Evolutionary conservation across 2,329 filamentous ascomycete genomes (phyloP).

Genomic region (Rhynchosporium graminicola): DNA sequence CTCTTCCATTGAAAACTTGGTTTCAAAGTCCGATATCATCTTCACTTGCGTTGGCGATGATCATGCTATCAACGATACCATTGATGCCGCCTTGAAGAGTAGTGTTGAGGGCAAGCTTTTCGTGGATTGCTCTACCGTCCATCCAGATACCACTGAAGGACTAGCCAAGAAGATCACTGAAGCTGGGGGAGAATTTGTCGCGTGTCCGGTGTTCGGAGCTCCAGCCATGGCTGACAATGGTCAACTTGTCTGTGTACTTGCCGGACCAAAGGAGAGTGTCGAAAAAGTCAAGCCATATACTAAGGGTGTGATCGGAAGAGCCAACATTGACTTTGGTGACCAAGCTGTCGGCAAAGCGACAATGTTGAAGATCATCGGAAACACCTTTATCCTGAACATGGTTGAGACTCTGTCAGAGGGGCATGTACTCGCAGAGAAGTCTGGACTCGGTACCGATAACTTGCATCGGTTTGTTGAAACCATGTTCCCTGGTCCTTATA

Average conservation of each 20-base stretch:
- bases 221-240: constrained; percentile 59
- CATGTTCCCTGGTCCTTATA: constrained; percentile 75
- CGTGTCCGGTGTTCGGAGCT: constrained; percentile 64
- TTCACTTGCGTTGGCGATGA: constrained; percentile 84
- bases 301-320: constrained; percentile 69
- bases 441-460: constrained; percentile 69
- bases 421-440: constrained; percentile 77
- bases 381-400: constrained; percentile 79
- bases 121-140: constrained; percentile 84
- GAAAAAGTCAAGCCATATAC: constrained; percentile 69
- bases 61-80: constrained; percentile 64
- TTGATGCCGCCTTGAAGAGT: constrained; percentile 56
- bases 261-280: constrained; percentile 62
- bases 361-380: constrained; percentile 78
- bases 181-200: constrained; percentile 72
- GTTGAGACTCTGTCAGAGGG: constrained; percentile 75
- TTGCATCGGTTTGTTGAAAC: constrained; percentile 71
- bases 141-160: constrained; percentile 75
- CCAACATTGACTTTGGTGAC: constrained; percentile 69
- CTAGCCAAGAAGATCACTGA: constrained; percentile 58
- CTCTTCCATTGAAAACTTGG: constrained; percentile 63
- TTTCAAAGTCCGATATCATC: constrained; percentile 71
- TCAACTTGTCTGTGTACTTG: constrained; percentile 70
- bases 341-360: constrained; percentile 67
- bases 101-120: constrained; percentile 73